Conservation (phyloP, 495 filamentous ascomycete species). For the Aspergillus saccharolyticus region DNA sequence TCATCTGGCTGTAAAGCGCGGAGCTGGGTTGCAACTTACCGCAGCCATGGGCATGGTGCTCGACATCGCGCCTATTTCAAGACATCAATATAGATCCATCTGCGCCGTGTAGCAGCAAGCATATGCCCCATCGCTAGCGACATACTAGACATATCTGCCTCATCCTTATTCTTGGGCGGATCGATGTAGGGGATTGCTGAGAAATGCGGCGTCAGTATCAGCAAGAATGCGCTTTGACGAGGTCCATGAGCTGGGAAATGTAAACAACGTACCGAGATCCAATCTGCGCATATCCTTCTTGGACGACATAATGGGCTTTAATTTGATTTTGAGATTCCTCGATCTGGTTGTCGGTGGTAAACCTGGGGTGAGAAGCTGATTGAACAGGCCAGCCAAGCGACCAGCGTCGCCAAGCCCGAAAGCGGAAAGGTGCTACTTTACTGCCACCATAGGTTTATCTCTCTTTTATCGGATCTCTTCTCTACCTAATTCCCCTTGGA, state of each 20-base stretch:
- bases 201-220: slow-evolving; percentile 17
- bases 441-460: not conserved
- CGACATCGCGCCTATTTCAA: slow-evolving; percentile 59
- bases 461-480: not conserved
- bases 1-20: not conserved
- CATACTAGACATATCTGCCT: slow-evolving; percentile 52
- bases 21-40: slow-evolving; percentile 39
- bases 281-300: slow-evolving; percentile 56
- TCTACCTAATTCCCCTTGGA: not conserved
- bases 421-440: slow-evolving; percentile 7
- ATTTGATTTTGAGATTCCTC: not conserved
- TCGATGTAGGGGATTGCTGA: slow-evolving; percentile 61
- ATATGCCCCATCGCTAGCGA: slow-evolving; percentile 3
- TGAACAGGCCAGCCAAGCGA: slow-evolving; percentile 8
- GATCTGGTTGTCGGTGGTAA: not conserved
- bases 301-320: slow-evolving; percentile 51
- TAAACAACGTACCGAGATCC: slow-evolving; percentile 65
- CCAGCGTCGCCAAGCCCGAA: slow-evolving; percentile 12
- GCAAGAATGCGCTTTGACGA: slow-evolving; percentile 1
- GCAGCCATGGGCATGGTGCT: slow-evolving; percentile 91
- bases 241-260: not conserved
- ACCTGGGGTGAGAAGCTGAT: not conserved
- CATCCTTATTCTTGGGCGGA: slow-evolving; percentile 50
- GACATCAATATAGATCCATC: slow-evolving; percentile 14
- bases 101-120: not conserved